phyloP scores from a whole-genome alignment of 2,329 filamentous ascomycete genomes.

The Beauveria medogensis region DNA sequence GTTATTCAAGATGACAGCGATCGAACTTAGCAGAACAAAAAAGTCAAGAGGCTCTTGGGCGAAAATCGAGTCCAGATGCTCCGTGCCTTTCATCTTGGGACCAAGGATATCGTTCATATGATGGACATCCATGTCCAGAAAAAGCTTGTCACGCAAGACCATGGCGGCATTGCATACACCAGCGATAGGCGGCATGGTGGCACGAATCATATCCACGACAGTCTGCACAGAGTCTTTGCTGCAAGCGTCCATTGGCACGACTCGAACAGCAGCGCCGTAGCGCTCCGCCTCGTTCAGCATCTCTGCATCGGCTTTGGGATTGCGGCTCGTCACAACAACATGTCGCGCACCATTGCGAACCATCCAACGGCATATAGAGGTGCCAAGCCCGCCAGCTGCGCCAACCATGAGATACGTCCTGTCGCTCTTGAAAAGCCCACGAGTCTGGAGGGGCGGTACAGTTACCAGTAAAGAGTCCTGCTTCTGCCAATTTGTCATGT shows the following conservation, averaged over 20 bases:
- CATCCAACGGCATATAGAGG: conserved; percentile 30
- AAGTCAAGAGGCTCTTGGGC: conserved; percentile 23
- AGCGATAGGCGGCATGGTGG: conserved; percentile 24
- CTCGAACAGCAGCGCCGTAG: neutral
- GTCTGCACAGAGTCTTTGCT: neutral
- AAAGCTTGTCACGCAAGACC: conserved; percentile 23
- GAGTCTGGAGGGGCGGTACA: neutral
- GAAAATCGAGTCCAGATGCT: conserved; percentile 24
- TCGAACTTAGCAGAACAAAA: conserved; percentile 27
- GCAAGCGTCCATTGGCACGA: neutral
- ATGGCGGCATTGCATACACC: conserved; percentile 31
- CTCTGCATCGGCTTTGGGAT: conserved; percentile 16
- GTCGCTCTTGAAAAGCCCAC: conserved; percentile 5
- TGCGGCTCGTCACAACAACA: conserved; percentile 29
- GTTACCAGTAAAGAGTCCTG: neutral
- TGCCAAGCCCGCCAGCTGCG: conserved; percentile 25
- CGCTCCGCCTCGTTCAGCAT: neutral
- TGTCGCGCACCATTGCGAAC: conserved; percentile 25
- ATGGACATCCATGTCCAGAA: conserved; percentile 16
- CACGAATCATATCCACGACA: neutral
- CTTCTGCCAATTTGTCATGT: neutral
- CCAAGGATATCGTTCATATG: conserved; percentile 17
- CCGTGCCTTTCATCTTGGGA: conserved; percentile 27
- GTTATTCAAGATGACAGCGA: conserved; percentile 21
- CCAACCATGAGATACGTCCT: conserved; percentile 27